Percentiles rank a stretch among this genome's conserved stretches.
phyloP scores from a whole-genome alignment of 805 yeast genomes.

The Cyberlindnera xylosilytica region DNA sequence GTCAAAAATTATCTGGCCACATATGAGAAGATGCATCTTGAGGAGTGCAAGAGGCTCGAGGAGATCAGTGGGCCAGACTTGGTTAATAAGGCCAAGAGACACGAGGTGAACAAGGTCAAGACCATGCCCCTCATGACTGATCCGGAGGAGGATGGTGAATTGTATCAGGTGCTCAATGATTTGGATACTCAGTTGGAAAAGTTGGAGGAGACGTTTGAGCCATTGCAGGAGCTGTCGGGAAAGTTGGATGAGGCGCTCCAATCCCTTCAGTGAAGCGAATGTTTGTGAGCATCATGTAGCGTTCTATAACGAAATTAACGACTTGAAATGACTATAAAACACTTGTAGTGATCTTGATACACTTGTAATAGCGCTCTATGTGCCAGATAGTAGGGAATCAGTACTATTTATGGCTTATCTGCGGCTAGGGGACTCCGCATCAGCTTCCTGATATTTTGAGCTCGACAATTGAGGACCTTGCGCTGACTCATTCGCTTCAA shows the following conservation, averaged over 20 bases:
- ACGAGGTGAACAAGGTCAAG: conserved; percentile 6
- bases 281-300: too few relatives aligned
- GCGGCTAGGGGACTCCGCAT: too few relatives aligned
- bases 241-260: conserved; percentile 11
- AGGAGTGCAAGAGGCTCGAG: conserved; percentile 13
- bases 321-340: too few relatives aligned
- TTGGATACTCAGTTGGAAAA: conserved; percentile 16
- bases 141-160: conserved; percentile 7
- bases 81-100: conserved; percentile 1
- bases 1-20: conserved; percentile 12
- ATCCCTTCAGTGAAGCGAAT: neutral
- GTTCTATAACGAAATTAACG: too few relatives aligned
- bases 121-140: neutral
- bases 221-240: conserved; percentile 10
- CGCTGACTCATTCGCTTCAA: too few relatives aligned
- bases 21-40: conserved; percentile 12
- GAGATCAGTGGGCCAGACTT: conserved; percentile 8
- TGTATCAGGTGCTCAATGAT: conserved; percentile 12
- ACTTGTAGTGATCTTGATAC: too few relatives aligned
- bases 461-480: too few relatives aligned
- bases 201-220: conserved; percentile 12
- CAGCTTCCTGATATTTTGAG: too few relatives aligned
- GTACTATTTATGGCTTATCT: too few relatives aligned
- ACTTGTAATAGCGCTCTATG: too few relatives aligned
- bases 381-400: neutral